These are phyloP conservation scores for Penstemon newberryi DNA, from an alignment of 257 asterid genomes.

Conservation along the genomic window DNA sequence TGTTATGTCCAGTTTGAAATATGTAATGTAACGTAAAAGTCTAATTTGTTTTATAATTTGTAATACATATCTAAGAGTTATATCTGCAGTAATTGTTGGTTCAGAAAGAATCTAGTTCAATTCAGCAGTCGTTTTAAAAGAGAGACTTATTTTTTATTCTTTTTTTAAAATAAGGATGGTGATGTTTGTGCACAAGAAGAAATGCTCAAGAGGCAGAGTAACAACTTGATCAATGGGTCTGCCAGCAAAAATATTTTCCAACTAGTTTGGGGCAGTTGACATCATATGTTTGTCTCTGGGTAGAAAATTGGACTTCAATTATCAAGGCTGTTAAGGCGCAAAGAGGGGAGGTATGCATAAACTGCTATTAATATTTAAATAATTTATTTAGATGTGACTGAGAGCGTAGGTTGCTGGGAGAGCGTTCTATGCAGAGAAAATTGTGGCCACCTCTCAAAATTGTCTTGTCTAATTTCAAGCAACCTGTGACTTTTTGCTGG, in stretches of 20 bases:
- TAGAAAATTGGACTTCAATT: neutral
- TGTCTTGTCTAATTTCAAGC: slow-evolving; percentile 8
- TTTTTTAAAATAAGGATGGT: slow-evolving; percentile 50
- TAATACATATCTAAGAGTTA: neutral
- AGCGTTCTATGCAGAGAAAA: slow-evolving; percentile 6
- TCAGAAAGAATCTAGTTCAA: neutral
- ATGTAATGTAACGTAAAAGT: no score
- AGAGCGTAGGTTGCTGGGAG: neutral
- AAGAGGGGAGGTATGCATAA: slow-evolving; percentile 6
- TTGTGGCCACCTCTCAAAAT: neutral
- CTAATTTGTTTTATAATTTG: neutral
- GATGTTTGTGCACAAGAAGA: slow-evolving; percentile 77
- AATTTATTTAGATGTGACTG: slow-evolving; percentile 7
- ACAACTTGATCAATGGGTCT: slow-evolving; percentile 58
- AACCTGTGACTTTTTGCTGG: neutral
- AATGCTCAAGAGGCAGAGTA: slow-evolving; percentile 83
- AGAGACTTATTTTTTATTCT: neutral
- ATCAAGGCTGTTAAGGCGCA: neutral
- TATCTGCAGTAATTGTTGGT: slow-evolving; percentile 4
- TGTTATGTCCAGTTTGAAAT: no score
- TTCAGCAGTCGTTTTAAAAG: neutral
- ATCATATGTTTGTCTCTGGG: neutral
- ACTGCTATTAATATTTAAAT: slow-evolving; percentile 13
- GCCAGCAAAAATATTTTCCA: slow-evolving; percentile 90
- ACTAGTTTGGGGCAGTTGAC: slow-evolving; percentile 73